Evolutionary conservation across 1,139 yeast genomes (phyloP), one percentile per base, ranked within the genome.

Genomic region (Pneumocystis jirovecii): DNA sequence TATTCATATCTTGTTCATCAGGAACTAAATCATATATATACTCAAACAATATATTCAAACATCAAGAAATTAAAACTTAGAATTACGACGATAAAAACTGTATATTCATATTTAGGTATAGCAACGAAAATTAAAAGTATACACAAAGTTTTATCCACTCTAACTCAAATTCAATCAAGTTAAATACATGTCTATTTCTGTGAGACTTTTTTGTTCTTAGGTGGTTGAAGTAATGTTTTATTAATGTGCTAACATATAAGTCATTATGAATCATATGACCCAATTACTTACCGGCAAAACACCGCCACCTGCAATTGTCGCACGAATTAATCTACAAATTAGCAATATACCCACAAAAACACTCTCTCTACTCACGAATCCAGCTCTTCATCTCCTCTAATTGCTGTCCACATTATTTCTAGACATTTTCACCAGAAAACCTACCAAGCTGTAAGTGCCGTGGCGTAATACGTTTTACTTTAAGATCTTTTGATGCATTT

Each of bases 251-350:
- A 12, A 12, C n/a, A n/a, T 12, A 40, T 12, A 39, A 5, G 21
- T 40, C 19, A 39, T 21, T 39, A 44, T 12, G 96, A 96, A 80
- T 90, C 81, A 90, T 91, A 76, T 91, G 89, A 75, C 91, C 66
- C 4, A 50, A 1, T 1, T 3, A 50, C 57, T 50, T 50, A 50
- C 57, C 19, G 99, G 99, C 80, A 93, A 82, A 67, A 95, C 99
- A 85, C 99, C 98, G 80, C 99, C 99, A 74, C 87, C 91, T 64
- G 99, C 97, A 77, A 95, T 95, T 68, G 98, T 95, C 71, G 97
- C 99, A 76, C 89, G 87, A 74, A 95, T 89, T 77, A 95, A 12
- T 12, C 57, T 50, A 12, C 83, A 72, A 2, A 17, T 40, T 40
- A 40, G 19, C 7, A 15, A 40, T 17, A 40, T 37, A 37, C 10